phyloP scores from a whole-genome alignment of 2,329 filamentous ascomycete genomes.

The Colletotrichum brevisporum region DNA sequence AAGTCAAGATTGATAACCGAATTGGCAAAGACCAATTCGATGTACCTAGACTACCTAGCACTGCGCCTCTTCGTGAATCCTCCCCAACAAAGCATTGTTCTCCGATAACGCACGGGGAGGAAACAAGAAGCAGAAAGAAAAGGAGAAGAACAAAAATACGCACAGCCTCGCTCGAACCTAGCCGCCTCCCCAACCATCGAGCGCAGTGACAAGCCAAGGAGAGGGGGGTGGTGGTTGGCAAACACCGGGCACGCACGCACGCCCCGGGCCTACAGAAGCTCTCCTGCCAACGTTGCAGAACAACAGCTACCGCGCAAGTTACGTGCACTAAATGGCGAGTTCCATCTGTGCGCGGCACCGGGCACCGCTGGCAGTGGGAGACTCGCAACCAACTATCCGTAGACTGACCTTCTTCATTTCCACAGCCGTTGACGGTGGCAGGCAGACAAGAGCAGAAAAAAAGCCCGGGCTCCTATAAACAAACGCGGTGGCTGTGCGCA shows the following conservation, averaged over 20 bases:
- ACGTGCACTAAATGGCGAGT: not conserved
- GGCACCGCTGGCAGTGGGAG: too few relatives aligned
- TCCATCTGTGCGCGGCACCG: not conserved
- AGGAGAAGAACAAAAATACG: slow-evolving; percentile 7
- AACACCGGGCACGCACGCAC: not conserved
- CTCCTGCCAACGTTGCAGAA: slow-evolving; percentile 19
- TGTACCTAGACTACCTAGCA: too few relatives aligned
- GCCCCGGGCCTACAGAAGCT: not conserved
- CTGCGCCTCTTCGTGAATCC: not conserved
- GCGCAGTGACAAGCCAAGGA: not conserved
- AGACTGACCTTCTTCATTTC: slow-evolving; percentile 12
- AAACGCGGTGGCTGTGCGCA: not conserved
- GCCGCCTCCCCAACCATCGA: slow-evolving; percentile 10
- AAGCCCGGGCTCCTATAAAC: too few relatives aligned
- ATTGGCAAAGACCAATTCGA: slow-evolving; percentile 15
- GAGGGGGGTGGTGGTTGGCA: slow-evolving; percentile 8
- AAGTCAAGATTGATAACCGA: too few relatives aligned
- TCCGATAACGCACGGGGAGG: slow-evolving; percentile 19
- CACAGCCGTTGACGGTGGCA: slow-evolving; percentile 23
- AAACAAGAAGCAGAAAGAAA: not conserved
- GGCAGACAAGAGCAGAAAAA: too few relatives aligned
- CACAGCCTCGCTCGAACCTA: slow-evolving; percentile 31
- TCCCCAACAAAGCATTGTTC: slow-evolving; percentile 37
- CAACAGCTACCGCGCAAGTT: too few relatives aligned
- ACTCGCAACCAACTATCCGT: too few relatives aligned